Conservation (phyloP, 2,329 filamentous ascomycete species). For the Verticillium tricorpus region DNA sequence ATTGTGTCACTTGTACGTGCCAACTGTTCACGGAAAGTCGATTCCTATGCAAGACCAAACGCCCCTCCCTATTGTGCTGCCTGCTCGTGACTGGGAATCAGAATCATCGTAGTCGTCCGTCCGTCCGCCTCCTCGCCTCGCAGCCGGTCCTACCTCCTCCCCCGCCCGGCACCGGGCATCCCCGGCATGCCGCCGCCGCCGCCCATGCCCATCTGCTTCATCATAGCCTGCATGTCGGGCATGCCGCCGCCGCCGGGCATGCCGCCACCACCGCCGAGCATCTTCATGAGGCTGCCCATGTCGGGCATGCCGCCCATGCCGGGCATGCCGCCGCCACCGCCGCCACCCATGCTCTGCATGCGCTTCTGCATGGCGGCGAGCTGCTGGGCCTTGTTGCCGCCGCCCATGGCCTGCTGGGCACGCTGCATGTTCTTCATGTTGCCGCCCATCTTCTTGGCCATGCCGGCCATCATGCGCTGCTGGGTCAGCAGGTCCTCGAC, state of each 20-base stretch:
- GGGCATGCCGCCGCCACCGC: constrained; percentile 54
- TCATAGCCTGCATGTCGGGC: constrained; percentile 78
- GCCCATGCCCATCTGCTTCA: constrained; percentile 66
- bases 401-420: constrained; percentile 85
- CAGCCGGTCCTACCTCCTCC: not conserved
- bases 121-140: not conserved
- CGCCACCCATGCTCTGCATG: constrained; percentile 86
- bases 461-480: constrained; percentile 96
- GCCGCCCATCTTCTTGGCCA: constrained; percentile 98
- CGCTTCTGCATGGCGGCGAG: constrained; percentile 97
- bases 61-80: not conserved
- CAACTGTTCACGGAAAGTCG: not conserved
- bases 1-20: not conserved
- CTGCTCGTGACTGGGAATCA: not conserved
- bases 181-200: constrained; percentile 21
- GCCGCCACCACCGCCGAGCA: constrained; percentile 70
- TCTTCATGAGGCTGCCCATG: constrained; percentile 85
- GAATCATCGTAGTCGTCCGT: not conserved
- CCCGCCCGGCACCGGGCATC: constrained; percentile 2
- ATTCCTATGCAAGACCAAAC: not conserved
- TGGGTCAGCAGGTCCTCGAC: constrained; percentile 97
- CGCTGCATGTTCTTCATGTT: constrained; percentile 98
- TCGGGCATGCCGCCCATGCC: constrained; percentile 65
- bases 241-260: constrained; percentile 54
- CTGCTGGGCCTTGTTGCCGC: constrained; percentile 87